Percentiles rank a stretch among this genome's conserved stretches.
Conservation (phyloP, 2,329 filamentous ascomycete genomes). For the Aureobasidium leucospermi region DNA sequence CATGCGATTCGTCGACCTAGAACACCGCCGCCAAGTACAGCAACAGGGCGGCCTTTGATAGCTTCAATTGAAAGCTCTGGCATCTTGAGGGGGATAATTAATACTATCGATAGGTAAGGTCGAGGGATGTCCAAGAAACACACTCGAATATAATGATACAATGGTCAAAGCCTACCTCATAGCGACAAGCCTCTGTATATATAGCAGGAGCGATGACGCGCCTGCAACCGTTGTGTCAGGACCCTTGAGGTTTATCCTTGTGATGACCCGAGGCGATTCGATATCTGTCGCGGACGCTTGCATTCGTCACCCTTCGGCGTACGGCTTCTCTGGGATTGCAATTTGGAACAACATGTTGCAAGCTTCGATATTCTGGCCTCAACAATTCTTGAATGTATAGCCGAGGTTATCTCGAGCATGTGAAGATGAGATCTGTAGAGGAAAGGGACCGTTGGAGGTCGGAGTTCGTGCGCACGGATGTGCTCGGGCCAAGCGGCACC, state of each 20-base stretch:
- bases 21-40: constrained; percentile 37
- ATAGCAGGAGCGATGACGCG: neutral
- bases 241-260: neutral
- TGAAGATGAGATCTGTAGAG: neutral
- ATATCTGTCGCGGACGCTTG: neutral
- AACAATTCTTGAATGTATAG: neutral
- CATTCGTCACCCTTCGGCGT: neutral
- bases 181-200: neutral
- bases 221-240: neutral
- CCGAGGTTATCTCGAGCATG: neutral
- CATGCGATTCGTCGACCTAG: constrained; percentile 36
- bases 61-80: neutral
- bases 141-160: no score
- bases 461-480: neutral
- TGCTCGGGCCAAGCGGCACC: neutral
- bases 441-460: neutral
- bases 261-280: neutral
- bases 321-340: neutral
- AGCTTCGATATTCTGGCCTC: neutral
- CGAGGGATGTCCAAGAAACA: no score
- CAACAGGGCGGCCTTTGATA: constrained; percentile 26
- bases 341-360: neutral
- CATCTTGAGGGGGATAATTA: neutral
- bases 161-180: neutral
- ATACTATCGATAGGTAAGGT: no score